A percentile compares a stretch with the other conserved stretches of the same genome.
Evolutionary conservation across 148 eudicot genomes (phyloP).

Genomic region (Rhododendron ferrugineum): DNA sequence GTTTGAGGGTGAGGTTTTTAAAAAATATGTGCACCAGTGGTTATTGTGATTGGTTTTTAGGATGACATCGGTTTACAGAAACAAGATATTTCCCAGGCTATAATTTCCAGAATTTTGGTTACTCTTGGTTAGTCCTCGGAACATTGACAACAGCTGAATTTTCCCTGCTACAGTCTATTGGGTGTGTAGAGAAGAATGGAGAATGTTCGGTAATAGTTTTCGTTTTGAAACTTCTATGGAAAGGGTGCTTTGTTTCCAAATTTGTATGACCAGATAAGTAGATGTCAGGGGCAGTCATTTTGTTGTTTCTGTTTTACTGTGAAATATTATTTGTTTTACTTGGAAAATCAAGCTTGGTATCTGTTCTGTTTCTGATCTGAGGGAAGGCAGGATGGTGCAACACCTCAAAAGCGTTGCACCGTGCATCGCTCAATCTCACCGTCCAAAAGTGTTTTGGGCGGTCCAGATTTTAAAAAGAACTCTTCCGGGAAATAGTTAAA

Average conservation of each 20-base stretch:
- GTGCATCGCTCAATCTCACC: too few relatives aligned
- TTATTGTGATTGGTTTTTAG: not conserved
- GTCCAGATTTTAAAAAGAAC: too few relatives aligned
- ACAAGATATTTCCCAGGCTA: not conserved
- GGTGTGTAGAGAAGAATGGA: not conserved
- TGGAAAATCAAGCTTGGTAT: not conserved
- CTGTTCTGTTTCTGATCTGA: not conserved
- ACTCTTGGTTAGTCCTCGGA: not conserved
- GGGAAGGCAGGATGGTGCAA: too few relatives aligned
- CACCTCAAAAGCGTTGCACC: too few relatives aligned
- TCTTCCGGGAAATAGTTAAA: too few relatives aligned
- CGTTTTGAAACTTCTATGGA: not conserved
- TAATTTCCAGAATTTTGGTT: slow-evolving; percentile 1
- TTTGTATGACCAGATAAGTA: slow-evolving; percentile 9
- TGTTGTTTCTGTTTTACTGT: not conserved
- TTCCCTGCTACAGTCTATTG: not conserved
- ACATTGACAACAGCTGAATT: not conserved
- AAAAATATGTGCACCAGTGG: not conserved
- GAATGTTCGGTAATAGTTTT: not conserved
- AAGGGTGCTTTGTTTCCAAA: slow-evolving; percentile 4
- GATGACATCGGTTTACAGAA: not conserved
- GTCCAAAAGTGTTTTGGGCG: too few relatives aligned
- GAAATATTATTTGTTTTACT: not conserved
- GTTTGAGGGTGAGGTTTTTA: slow-evolving; percentile 3
- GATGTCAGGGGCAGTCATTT: slow-evolving; percentile 10